Conservation (phyloP, 208 protist species). For the Leishmania gerbilli region DNA sequence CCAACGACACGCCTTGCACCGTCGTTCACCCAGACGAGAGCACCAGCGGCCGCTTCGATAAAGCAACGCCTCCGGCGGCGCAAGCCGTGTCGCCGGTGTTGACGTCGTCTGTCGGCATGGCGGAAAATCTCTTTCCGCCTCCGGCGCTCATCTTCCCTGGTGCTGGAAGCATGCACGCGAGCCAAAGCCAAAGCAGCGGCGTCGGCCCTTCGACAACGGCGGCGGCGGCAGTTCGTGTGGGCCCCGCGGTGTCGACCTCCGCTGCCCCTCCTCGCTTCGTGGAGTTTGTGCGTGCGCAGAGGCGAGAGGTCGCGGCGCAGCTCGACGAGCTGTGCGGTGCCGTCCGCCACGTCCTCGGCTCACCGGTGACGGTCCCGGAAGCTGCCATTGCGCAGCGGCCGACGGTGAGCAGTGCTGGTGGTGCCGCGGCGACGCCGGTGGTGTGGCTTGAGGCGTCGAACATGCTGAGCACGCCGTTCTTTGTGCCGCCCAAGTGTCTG, state of each 20-base stretch:
- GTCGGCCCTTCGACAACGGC: background rate
- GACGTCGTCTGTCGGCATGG: constrained; percentile 1
- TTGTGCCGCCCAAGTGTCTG: constrained; percentile 21
- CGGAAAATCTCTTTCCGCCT: too few relatives aligned
- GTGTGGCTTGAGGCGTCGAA: constrained; percentile 29
- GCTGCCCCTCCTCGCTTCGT: constrained; percentile 8
- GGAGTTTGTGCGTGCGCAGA: constrained; percentile 33
- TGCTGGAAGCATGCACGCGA: background rate
- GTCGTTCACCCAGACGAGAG: background rate
- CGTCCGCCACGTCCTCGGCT: constrained; percentile 27
- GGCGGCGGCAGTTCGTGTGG: background rate
- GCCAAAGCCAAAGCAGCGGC: background rate
- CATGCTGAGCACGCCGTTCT: constrained; percentile 36
- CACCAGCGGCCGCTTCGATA: background rate
- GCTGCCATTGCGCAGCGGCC: background rate
- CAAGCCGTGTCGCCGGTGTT: constrained; percentile 16
- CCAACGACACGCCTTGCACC: background rate
- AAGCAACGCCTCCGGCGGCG: constrained; percentile 6
- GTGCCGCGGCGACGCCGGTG: background rate
- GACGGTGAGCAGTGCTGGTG: background rate
- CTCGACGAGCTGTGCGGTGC: constrained; percentile 24
- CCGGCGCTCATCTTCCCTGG: background rate
- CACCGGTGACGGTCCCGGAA: background rate
- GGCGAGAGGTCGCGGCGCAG: constrained; percentile 32
- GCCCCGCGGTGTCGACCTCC: background rate